Evolutionary conservation across 306 rosid species (phyloP).

Genomic region (Vigna trinervia): DNA sequence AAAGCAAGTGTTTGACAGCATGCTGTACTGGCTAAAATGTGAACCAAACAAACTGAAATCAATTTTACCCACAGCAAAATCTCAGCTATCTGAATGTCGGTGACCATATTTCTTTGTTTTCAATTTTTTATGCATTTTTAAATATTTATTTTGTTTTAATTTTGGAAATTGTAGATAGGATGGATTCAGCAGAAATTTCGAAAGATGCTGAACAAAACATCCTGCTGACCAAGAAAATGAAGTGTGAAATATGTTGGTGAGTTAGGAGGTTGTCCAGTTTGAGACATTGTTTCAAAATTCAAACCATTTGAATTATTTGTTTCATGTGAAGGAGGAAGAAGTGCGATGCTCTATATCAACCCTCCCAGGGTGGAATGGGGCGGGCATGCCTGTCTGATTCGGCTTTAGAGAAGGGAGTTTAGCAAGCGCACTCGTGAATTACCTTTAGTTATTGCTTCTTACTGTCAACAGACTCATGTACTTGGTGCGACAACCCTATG

Average conservation of each 20-base stretch:
- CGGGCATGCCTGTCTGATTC: too few species aligned
- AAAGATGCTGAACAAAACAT: slow-evolving; percentile 39
- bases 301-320: background rate
- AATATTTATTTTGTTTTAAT: background rate
- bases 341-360: too few species aligned
- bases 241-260: slow-evolving; percentile 56
- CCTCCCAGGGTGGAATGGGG: too few species aligned
- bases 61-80: slow-evolving; percentile 42
- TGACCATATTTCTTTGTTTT: background rate
- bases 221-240: slow-evolving; percentile 53
- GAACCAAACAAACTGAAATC: slow-evolving; percentile 29
- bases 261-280: slow-evolving; percentile 3
- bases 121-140: background rate
- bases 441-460: too few species aligned
- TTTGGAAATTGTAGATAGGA: slow-evolving; percentile 42
- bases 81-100: slow-evolving; percentile 55
- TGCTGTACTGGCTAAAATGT: slow-evolving; percentile 14
- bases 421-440: too few species aligned
- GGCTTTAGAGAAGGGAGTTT: too few species aligned
- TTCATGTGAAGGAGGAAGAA: too few species aligned
- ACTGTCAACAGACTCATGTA: too few species aligned
- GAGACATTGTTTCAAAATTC: slow-evolving; percentile 10
- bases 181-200: slow-evolving; percentile 50
- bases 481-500: too few species aligned
- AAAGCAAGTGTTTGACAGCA: background rate